Evolutionary conservation across 1,284 basidiomycete species (phyloP), one percentile per base, ranked within the genome.

Genomic region (Puccinia coronata): DNA sequence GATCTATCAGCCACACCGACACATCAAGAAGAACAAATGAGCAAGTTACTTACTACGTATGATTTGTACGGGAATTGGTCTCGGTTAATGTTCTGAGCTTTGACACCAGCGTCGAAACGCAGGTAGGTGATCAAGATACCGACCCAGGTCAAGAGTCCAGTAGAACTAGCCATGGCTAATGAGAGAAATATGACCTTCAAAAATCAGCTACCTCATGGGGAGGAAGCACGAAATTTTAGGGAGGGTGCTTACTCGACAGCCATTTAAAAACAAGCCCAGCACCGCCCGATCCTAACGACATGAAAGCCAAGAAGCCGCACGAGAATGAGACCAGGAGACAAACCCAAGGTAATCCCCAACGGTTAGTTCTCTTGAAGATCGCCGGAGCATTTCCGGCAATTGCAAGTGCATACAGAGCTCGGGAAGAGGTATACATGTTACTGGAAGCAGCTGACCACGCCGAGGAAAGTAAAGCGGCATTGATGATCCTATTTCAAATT

Each of bases 401-500:
- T n/a, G 94, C 91, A 79, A 97, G 88, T 59, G 92, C 92, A 85
- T 95, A 92, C 63, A 90, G 86, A 34, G 88, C 88, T 75, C 89
- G 86, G 43, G 88, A 88, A 67, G 91, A 91, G 0, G 91, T 92
- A 86, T 94, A 96, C 77, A 96, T 86, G 84, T 94, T 92, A 83
- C 92, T 92, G 47, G 91, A 92, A 2, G 92, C 93, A 9, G 94
- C 93, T 8, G 92, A 94, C 90, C 92, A 93, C 0, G 95, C 94
- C 0, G 93, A 93, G 36, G 92, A 92, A 78, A 96, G 87, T 41
- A 97, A 89, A 85, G 90, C 91, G 6, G 94, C 94, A 86, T 96
- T 96, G 87, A 95, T 94, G 83, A 88, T 90, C 57, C 81, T 83
- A 70, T 34, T 55, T 76, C n/a, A 23, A 0, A 20, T 57, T n/a